Evolutionary conservation across 2,329 filamentous ascomycete genomes (phyloP), one percentile per base, ranked within the genome.

Genomic region (Trichoderma simmonsii): DNA sequence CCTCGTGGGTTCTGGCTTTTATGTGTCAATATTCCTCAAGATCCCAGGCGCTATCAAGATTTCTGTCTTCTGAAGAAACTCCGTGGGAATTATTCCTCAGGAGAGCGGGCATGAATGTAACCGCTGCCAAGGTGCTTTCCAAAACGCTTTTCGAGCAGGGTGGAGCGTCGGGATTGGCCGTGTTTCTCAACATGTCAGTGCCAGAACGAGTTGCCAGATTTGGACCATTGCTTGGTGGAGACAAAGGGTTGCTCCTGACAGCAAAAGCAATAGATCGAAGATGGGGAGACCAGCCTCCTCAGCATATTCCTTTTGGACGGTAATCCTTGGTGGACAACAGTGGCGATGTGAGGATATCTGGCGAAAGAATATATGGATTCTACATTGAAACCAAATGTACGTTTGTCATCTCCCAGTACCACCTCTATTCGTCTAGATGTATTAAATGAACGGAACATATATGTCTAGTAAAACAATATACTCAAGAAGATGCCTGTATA

Each of bases 1-100:
- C 85, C 1, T 83, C 80, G 69, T 92, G 90, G 89, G 80, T 88
- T 1, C 80, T 87, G 0, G 84, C 83, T 1, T 77, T 85, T 0
- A 85, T 91, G 59, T 83, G 85, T 21, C 85, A 85, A 8, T 83
- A 86, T 76, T 80, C 76, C 12, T 60, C 75, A 0, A 73, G 77
- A 14, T 73, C 76, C 3, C 72, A 66, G 0, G 73, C 76, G 1
- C 77, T 83, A 14, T 79, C 80, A 65, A 76, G 78, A 1, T 77
- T 81, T 7, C 73, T 86, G 11, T 79, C 80, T 3, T 76, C 80
- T n/a, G 77, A 79, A 36, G 83, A 86, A 62, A 83, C 82, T 51
- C 80, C 81, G 32, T 83, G 82, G 82, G 81, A 80, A 18, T 12
- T 80, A 1, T 80, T 82, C 48, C 74, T 84, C 9, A 77, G 81